Percentiles rank a stretch among this genome's conserved stretches.
Conservation (phyloP, 768 basidiomycete genomes). For the Lactarius tabidus region DNA sequence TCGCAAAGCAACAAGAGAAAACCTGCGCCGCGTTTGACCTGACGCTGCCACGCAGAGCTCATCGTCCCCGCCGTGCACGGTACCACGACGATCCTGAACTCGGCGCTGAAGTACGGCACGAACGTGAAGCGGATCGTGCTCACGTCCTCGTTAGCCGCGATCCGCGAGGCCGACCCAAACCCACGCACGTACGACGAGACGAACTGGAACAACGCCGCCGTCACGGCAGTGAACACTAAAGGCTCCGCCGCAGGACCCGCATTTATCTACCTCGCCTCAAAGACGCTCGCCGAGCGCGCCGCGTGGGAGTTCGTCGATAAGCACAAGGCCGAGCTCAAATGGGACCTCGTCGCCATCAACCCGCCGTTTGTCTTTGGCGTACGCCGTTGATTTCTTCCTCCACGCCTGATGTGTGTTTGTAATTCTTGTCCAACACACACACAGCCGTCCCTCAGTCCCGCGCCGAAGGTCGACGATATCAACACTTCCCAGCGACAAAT, state of each 20-base stretch:
- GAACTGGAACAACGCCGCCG: conserved; percentile 52
- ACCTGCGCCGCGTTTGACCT: not conserved
- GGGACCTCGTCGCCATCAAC: conserved; percentile 52
- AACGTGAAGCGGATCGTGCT: conserved; percentile 58
- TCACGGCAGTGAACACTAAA: conserved; percentile 43
- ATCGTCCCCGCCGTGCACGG: conserved; percentile 71
- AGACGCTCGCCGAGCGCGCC: conserved; percentile 57
- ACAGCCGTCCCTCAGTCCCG: conserved; percentile 32
- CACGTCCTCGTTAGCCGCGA: conserved; percentile 53
- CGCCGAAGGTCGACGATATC: conserved; percentile 12
- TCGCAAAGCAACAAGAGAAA: not conserved
- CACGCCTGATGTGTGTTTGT: not conserved
- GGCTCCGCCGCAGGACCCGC: conserved; percentile 41
- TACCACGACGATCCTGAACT: conserved; percentile 58
- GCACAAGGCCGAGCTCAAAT: conserved; percentile 41
- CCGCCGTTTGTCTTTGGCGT: conserved; percentile 40
- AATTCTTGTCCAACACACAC: not conserved
- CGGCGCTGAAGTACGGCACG: conserved; percentile 52
- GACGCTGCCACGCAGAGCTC: conserved; percentile 40
- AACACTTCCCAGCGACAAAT: conserved; percentile 20
- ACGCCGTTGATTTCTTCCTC: not conserved
- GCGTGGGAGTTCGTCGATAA: conserved; percentile 49
- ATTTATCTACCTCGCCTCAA: conserved; percentile 52
- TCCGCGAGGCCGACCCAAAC: conserved; percentile 31
- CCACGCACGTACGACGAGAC: conserved; percentile 26